Conservation (phyloP, 2,329 filamentous ascomycete species). For the Falciphora oryzae region DNA sequence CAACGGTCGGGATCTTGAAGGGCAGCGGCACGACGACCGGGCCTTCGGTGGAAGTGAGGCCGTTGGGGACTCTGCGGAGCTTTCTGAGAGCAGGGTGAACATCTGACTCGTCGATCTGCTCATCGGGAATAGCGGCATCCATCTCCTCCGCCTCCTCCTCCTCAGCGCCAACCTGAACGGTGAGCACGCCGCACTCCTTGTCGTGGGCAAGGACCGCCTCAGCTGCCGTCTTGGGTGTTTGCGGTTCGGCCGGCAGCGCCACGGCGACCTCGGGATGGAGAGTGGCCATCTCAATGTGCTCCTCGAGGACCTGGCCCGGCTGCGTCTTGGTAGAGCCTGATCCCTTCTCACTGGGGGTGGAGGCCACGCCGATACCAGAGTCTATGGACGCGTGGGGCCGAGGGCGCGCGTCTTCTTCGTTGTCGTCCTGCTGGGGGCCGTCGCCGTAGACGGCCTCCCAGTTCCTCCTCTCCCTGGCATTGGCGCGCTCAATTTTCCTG, state of each 20-base stretch:
- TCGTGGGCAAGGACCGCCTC: conserved; percentile 37
- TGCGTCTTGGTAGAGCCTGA: conserved; percentile 18
- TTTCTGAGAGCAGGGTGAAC: not conserved
- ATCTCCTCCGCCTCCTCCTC: conserved; percentile 32
- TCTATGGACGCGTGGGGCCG: conserved; percentile 32
- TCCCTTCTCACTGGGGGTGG: conserved; percentile 36
- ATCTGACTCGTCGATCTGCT: not conserved
- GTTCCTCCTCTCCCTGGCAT: conserved; percentile 52
- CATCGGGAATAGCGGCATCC: not conserved
- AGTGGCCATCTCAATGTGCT: conserved; percentile 15
- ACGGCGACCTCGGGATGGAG: conserved; percentile 30
- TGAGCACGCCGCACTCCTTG: conserved; percentile 41
- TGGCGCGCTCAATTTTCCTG: conserved; percentile 57
- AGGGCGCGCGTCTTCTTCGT: conserved; percentile 28
- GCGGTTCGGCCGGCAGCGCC: conserved; percentile 45
- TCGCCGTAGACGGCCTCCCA: conserved; percentile 79
- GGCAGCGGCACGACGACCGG: conserved; percentile 59
- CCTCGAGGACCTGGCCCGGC: conserved; percentile 25
- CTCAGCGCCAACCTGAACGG: conserved; percentile 46
- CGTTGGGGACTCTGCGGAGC: not conserved
- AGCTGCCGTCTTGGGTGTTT: conserved; percentile 27
- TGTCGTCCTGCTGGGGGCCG: conserved; percentile 19
- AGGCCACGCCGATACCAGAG: conserved; percentile 44
- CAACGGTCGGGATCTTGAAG: conserved; percentile 50
- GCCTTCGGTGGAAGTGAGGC: not conserved